Evolutionary conservation across 2,329 filamentous ascomycete genomes (phyloP), one percentile per base, ranked within the genome.

Genomic region (Microascus cirrosus): DNA sequence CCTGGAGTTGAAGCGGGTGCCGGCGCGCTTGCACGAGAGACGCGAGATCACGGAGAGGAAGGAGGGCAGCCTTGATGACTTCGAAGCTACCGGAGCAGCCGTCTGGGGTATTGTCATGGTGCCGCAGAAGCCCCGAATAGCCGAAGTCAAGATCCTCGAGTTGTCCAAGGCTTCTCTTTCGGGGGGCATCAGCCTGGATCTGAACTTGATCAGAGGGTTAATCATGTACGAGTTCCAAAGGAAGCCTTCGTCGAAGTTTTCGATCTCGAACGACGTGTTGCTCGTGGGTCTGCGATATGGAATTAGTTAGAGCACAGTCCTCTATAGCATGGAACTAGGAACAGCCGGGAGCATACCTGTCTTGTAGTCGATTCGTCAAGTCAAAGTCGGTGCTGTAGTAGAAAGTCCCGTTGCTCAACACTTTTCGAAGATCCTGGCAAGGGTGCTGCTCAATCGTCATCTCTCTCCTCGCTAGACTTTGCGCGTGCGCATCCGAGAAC

Each of bases 221-320:
- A 99, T 96, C 91, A 99, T 96, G 73, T 95, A 96, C 3, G 90
- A 95, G 68, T 99, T 99, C 94, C 94, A 99, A 20, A 99, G 74
- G 68, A 96, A 96, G 1, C 89, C 87, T 66, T 91, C 87, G 70
- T 99, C 91, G 61, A 97, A 85, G 66, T 90, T 94, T 68, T 96
- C 91, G 60, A 96, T 90, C 61, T 95, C 89, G 62, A 97, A 92
- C 0, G 87, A 85, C 52, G 85, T 80, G 22, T 83, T 83, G 68
- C 93, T 90, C 59, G 87, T 83, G 15, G 86, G 84, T 65, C 88
- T 90, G 60, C 2, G 25, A 8, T 20, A 50, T 12, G 22, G 20
- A n/a, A 6, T 22, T 13, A 22, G 45, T 50, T 50, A 50, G 20
- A 5, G n/a, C 32, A 24, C 22, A 13, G 56, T 60, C 65, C 25